Evolutionary conservation across 768 basidiomycete species (phyloP).

Genomic region (Auricularia cornea): DNA sequence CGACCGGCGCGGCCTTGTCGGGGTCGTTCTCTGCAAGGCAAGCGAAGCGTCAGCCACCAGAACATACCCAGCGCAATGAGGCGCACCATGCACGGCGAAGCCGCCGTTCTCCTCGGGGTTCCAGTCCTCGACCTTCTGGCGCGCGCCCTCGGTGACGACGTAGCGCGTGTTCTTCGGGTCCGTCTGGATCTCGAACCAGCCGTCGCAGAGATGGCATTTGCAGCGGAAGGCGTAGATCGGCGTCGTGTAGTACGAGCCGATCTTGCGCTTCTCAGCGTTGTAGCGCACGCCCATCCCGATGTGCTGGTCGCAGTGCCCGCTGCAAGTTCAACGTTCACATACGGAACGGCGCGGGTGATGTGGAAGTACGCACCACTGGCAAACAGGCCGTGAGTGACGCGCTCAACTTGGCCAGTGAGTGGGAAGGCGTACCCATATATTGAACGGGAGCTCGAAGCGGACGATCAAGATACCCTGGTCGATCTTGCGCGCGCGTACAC

Average conservation of each 20-base stretch:
- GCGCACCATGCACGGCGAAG: constrained; percentile 72
- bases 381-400: background rate
- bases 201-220: constrained; percentile 93
- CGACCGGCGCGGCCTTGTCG: constrained; percentile 46
- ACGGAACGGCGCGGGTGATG: background rate
- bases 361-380: background rate
- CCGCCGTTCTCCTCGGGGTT: constrained; percentile 94
- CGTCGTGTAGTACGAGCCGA: constrained; percentile 90
- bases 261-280: constrained; percentile 97
- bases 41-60: background rate
- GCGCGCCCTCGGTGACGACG: constrained; percentile 86
- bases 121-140: constrained; percentile 94
- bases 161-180: constrained; percentile 98
- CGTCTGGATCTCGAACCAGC: constrained; percentile 98
- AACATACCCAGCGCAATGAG: too few species aligned
- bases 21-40: constrained; percentile 56
- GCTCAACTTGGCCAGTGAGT: constrained; percentile 1
- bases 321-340: constrained; percentile 24
- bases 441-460: constrained; percentile 93
- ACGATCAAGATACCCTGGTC: constrained; percentile 95
- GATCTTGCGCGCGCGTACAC: constrained; percentile 87
- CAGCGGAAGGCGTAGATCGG: constrained; percentile 93
- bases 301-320: constrained; percentile 90
- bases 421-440: constrained; percentile 52
- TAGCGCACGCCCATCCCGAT: constrained; percentile 99